Evolutionary conservation across 805 yeast genomes (phyloP).

Genomic region (Candida dajiaensis): DNA sequence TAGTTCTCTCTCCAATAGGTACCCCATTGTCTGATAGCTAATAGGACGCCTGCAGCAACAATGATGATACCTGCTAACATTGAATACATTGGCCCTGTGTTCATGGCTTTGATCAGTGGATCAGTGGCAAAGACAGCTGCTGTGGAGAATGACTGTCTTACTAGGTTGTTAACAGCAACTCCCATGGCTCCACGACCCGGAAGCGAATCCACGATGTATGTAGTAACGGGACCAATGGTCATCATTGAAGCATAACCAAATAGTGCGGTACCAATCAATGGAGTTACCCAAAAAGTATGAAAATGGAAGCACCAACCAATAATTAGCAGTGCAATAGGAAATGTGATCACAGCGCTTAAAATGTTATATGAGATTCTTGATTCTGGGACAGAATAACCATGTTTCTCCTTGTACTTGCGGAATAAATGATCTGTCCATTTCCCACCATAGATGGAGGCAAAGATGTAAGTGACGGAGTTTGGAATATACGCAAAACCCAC

Average conservation of each 20-base stretch:
- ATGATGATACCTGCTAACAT: conserved; percentile 57
- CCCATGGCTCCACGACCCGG: conserved; percentile 91
- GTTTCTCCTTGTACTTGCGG: conserved; percentile 44
- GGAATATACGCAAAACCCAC: conserved; percentile 79
- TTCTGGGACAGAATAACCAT: conserved; percentile 69
- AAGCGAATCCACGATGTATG: conserved; percentile 75
- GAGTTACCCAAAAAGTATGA: conserved; percentile 68
- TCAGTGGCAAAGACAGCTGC: conserved; percentile 69
- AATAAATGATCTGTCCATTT: conserved; percentile 66
- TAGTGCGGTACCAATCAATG: conserved; percentile 73
- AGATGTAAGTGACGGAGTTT: conserved; percentile 68
- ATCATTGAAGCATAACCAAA: conserved; percentile 84
- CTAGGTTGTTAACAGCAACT: conserved; percentile 73
- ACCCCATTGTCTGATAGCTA: conserved; percentile 48
- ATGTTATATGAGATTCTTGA: conserved; percentile 74
- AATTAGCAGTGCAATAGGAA: conserved; percentile 61
- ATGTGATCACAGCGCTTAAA: conserved; percentile 53
- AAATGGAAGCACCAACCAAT: conserved; percentile 79
- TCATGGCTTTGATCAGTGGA: conserved; percentile 62
- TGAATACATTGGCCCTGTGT: conserved; percentile 63
- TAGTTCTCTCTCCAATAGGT: conserved; percentile 58
- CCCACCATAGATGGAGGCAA: conserved; percentile 79
- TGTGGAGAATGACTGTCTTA: conserved; percentile 71
- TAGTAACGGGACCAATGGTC: conserved; percentile 72
- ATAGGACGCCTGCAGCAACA: conserved; percentile 35